Base-by-base conservation (phyloP, 495 filamentous ascomycete species). In the Schizothecium vesticola region DNA sequence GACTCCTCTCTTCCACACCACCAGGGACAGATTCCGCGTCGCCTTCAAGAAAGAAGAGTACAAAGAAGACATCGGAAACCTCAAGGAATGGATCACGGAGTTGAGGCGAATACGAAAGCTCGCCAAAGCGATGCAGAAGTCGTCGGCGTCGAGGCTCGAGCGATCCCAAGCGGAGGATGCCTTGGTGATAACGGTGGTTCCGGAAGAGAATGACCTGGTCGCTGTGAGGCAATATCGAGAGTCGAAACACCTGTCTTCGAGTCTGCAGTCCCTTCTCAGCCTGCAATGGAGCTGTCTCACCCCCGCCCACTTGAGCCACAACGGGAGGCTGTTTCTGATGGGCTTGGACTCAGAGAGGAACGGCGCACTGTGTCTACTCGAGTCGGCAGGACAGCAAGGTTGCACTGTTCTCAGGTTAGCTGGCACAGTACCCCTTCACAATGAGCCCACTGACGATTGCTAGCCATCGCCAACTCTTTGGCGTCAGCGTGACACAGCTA, bases 51-150 rank as follows among this genome's bases (percentile, higher is more conserved):
- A 66, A 21, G 57, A 66, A 43, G 56, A 66, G 25, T 66, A 66
- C 64, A 59, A 66, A 10, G 64, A 66, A 6, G 64, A 66, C 33
- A 59, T 66, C n/a, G 31, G 7, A 22, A 59, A 33, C 6, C 26
- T 66, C 56, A 66, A 60, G 56, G 64, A 60, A 5, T 66, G 56
- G 64, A 60, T 66, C 24, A n/a, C 56, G 0, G 64, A 66, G 64
- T 56, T 59, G 64, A 66, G 36, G 31, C 26, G 57, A 26, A 66
- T 66, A 7, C 13, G 56, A 31, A 60, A 66, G 22, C 64, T 66
- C 10, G 64, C 64, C 12, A 43, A 36, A 7, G 24, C 26, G 64
- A 26, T 66, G 57, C 64, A 43, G 19, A 66, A 43, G 28, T 66
- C 64, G 25, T 33, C 56, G n/a, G 25, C 26, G 16, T 65, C n/a